These are phyloP conservation scores for Penicillium paradoxum DNA, from an alignment of 495 filamentous ascomycete genomes.

Conservation along the genomic window DNA sequence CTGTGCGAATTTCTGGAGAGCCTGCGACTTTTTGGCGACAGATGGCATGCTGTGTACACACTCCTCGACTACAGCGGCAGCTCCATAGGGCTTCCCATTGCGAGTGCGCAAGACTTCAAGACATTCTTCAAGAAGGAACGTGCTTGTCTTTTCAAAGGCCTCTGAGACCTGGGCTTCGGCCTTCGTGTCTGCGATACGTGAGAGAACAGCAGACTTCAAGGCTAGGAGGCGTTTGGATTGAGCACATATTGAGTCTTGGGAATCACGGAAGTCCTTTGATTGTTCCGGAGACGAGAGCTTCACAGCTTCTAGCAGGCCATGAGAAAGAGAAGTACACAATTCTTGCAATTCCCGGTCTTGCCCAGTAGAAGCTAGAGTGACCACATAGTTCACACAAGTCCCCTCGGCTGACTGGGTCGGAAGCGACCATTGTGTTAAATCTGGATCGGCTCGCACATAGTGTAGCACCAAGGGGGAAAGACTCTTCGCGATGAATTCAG, in stretches of 20 bases:
- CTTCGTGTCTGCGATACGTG: slow-evolving; percentile 23
- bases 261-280: slow-evolving; percentile 65
- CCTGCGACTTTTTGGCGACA: slow-evolving; percentile 28
- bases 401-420: slow-evolving; percentile 31
- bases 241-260: slow-evolving; percentile 59
- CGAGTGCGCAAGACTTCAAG: slow-evolving; percentile 48
- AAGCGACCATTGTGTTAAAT: slow-evolving; percentile 47
- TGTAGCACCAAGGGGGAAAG: slow-evolving; percentile 55
- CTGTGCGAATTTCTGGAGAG: slow-evolving; percentile 41
- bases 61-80: slow-evolving; percentile 58
- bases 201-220: slow-evolving; percentile 47
- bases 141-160: slow-evolving; percentile 25
- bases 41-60: slow-evolving; percentile 41
- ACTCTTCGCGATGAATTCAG: slow-evolving; percentile 42
- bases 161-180: slow-evolving; percentile 16
- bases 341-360: slow-evolving; percentile 31
- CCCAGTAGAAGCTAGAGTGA: slow-evolving; percentile 20
- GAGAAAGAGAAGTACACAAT: slow-evolving; percentile 52
- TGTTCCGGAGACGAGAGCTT: slow-evolving; percentile 70
- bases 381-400: slow-evolving; percentile 39
- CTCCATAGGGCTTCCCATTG: slow-evolving; percentile 80
- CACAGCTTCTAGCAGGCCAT: slow-evolving; percentile 55
- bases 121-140: slow-evolving; percentile 45
- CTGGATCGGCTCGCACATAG: slow-evolving; percentile 48
- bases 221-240: slow-evolving; percentile 60